phyloP scores from a whole-genome alignment of 2,329 filamentous ascomycete genomes.

The Tolypocladium endophyticum region DNA sequence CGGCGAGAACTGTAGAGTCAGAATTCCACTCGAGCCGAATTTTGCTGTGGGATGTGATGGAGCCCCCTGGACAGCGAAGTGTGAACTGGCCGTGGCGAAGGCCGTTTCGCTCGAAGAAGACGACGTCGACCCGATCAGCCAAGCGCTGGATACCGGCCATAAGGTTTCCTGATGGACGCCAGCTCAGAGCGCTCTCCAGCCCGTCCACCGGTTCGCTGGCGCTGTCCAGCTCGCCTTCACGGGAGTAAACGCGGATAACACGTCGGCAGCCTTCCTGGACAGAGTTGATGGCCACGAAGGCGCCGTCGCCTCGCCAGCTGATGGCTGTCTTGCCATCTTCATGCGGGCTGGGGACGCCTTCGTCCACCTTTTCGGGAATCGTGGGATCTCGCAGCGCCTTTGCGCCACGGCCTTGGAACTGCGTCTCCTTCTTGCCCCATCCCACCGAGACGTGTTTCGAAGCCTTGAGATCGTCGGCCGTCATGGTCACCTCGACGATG shows the following conservation, averaged over 20 bases:
- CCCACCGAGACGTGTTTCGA: constrained; percentile 93
- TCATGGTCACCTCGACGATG: constrained; percentile 64
- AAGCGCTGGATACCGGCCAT: constrained; percentile 75
- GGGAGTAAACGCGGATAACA: constrained; percentile 79
- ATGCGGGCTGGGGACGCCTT: constrained; percentile 62
- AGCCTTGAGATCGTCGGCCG: constrained; percentile 66
- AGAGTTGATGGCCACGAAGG: constrained; percentile 78
- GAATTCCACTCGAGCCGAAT: constrained; percentile 77
- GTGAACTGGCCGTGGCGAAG: constrained; percentile 89
- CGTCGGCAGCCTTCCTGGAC: constrained; percentile 60
- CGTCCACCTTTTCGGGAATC: constrained; percentile 83
- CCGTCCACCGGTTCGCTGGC: constrained; percentile 92
- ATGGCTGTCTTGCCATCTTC: constrained; percentile 66
- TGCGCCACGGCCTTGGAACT: constrained; percentile 88
- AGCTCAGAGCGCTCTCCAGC: constrained; percentile 78
- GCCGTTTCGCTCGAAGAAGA: constrained; percentile 97
- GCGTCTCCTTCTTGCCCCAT: constrained; percentile 97
- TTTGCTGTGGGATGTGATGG: constrained; percentile 40
- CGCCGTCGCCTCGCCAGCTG: constrained; percentile 90
- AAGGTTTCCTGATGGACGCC: constrained; percentile 83
- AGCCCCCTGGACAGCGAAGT: constrained; percentile 55
- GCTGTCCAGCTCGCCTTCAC: constrained; percentile 83
- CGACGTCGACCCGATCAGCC: constrained; percentile 61
- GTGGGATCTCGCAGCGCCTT: constrained; percentile 84
- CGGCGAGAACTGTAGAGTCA: constrained; percentile 82